These are phyloP conservation scores for Alliaria petiolata DNA, from an alignment of 345 rosid genomes.

Conservation along the genomic window DNA sequence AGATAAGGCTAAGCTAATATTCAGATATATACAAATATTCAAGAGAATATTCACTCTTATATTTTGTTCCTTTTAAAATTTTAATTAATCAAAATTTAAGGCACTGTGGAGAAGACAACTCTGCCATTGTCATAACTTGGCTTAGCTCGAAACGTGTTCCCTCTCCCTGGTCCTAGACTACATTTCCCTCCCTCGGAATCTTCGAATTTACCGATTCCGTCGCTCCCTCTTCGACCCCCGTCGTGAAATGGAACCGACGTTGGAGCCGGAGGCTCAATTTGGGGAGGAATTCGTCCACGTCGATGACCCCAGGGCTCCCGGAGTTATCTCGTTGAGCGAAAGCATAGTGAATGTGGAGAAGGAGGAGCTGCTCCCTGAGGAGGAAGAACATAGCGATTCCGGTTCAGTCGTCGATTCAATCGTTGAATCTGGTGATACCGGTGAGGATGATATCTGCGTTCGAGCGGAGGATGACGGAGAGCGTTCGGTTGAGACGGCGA, in stretches of 20 bases:
- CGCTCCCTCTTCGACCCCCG: slow-evolving; percentile 1
- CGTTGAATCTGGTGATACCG: slow-evolving; percentile 11
- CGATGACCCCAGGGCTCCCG: slow-evolving; percentile 43
- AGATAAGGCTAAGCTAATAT: too few species aligned
- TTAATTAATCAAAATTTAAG: neutral
- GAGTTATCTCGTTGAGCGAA: slow-evolving; percentile 39
- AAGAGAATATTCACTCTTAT: too few species aligned
- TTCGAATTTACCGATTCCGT: neutral
- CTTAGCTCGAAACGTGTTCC: neutral
- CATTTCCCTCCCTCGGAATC: neutral
- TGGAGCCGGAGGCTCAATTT: slow-evolving; percentile 27
- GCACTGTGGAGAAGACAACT: neutral
- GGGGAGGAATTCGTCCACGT: slow-evolving; percentile 59
- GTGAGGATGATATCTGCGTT: slow-evolving; percentile 1
- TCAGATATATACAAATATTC: too few species aligned
- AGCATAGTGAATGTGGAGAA: slow-evolving; percentile 57
- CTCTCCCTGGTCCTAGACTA: neutral
- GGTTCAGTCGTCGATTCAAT: slow-evolving; percentile 12
- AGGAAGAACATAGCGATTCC: neutral
- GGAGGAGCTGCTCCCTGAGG: slow-evolving; percentile 22
- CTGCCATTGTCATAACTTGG: neutral
- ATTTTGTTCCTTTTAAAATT: neutral
- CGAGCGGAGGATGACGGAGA: neutral
- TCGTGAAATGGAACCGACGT: slow-evolving; percentile 40
- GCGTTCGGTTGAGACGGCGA: slow-evolving; percentile 23